Evolutionary conservation across 306 rosid genomes (phyloP), one percentile per base, ranked within the genome.

Genomic region (Medicago arabica): DNA sequence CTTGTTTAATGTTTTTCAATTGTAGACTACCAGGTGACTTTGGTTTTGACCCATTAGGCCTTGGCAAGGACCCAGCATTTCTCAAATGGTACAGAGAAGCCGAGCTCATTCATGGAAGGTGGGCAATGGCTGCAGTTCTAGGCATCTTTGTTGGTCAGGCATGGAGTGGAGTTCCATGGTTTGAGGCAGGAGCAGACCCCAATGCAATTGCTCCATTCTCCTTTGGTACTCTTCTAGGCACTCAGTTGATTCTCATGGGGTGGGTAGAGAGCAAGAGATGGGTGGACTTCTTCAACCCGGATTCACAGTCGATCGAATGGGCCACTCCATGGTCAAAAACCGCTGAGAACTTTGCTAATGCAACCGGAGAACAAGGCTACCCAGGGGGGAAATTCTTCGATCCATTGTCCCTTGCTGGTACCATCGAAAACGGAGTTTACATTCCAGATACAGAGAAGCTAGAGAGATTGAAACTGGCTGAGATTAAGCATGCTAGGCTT

Each of bases 81-180:
- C 96, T 95, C 3, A 95, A 89, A 82, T 95, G 99, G 97, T 95
- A 95, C 89, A 92, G 97, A 87, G 99, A 95, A 60, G 99, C 99
- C 4, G 99, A 95, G 86, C 97, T 95, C 25, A 95, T 95, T 86
- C 99, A 95, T 68, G 99, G 99, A 1, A 50, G 99, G 72, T 95
- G 99, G 99, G 99, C 99, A 44, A 95, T 95, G 99, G 58, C 93
- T 3, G 99, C 99, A 2, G 99, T 95, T 50, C 28, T 95, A 2
- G 99, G 99, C 0, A 95, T 95, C 88, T 88, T 95, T 76, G 89
- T 95, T 7, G 99, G 99, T 0, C 99, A 95, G 55, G 97, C 99
- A 0, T 95, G 97, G 97, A 95, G 99, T 61, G 99, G 99, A 46
- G 59, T 95, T 50, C 97, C 99, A 17, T 95, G 99, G 99, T 95